A percentile compares a stretch with the other conserved stretches of the same genome.
phyloP scores from a whole-genome alignment of 192 early-diverging fungal species.

The Backusella tarrabulga region DNA sequence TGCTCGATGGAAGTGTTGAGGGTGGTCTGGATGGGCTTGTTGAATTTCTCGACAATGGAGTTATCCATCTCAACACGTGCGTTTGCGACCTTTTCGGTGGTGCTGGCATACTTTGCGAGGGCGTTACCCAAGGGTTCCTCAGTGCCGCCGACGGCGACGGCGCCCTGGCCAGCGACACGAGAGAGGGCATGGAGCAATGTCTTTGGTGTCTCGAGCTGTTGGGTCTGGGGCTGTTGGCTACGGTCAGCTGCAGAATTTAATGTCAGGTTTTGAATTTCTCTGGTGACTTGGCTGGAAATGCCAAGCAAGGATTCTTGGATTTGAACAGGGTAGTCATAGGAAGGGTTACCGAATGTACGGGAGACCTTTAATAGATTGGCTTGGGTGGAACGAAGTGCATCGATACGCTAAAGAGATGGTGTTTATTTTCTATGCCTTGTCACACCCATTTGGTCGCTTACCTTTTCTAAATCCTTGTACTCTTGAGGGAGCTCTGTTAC shows the following conservation, averaged over 20 bases:
- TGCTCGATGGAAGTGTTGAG: constrained; percentile 73
- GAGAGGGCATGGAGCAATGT: constrained; percentile 76
- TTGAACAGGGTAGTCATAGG: constrained; percentile 75
- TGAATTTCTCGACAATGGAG: constrained; percentile 70
- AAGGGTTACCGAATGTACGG: constrained; percentile 68
- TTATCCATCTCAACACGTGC: constrained; percentile 75
- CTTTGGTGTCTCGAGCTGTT: constrained; percentile 47
- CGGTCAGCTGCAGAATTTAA: constrained; percentile 43
- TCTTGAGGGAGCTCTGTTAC: constrained; percentile 93
- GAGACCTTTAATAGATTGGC: constrained; percentile 70
- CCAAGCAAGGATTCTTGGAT: constrained; percentile 70
- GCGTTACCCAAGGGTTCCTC: constrained; percentile 89
- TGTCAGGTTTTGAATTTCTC: constrained; percentile 57
- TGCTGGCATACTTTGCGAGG: constrained; percentile 81
- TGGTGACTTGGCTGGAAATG: constrained; percentile 65
- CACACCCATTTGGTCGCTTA: constrained; percentile 30
- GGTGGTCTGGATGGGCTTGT: constrained; percentile 69
- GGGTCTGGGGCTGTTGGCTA: constrained; percentile 26
- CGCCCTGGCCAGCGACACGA: constrained; percentile 61
- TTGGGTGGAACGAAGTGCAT: constrained; percentile 69
- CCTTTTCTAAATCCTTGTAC: constrained; percentile 89
- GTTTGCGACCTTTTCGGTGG: constrained; percentile 84
- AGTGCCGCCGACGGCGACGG: constrained; percentile 60
- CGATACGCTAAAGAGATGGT: constrained; percentile 60
- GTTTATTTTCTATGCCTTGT: not conserved